These are phyloP conservation scores for Stagonosporopsis vannaccii DNA, from an alignment of 2,329 filamentous ascomycete species.

Conservation along the genomic window DNA sequence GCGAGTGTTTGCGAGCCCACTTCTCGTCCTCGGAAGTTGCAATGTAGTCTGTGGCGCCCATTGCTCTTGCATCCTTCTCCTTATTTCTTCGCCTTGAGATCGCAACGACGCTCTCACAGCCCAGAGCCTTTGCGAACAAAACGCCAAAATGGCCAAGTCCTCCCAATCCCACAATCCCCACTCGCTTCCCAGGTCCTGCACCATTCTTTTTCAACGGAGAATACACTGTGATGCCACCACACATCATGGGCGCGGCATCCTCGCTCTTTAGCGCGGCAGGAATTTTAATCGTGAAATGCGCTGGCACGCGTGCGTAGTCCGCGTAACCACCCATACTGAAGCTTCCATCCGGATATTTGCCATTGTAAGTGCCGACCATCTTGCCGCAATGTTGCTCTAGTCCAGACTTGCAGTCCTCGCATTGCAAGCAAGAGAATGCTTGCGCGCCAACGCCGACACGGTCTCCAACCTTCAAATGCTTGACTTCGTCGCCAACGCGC, in stretches of 20 bases:
- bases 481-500: conserved; percentile 46
- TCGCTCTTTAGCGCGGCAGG: conserved; percentile 58
- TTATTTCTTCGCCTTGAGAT: conserved; percentile 68
- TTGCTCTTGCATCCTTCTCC: conserved; percentile 64
- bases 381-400: conserved; percentile 54
- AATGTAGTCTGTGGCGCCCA: conserved; percentile 74
- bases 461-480: conserved; percentile 65
- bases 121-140: conserved; percentile 74
- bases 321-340: conserved; percentile 72
- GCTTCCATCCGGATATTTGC: conserved; percentile 62
- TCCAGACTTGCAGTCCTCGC: conserved; percentile 61
- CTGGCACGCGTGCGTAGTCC: conserved; percentile 61
- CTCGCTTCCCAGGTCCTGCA: conserved; percentile 72
- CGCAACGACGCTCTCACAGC: conserved; percentile 70
- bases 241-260: conserved; percentile 74
- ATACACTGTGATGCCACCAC: conserved; percentile 78
- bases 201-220: conserved; percentile 72
- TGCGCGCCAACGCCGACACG: conserved; percentile 63
- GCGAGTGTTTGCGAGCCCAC: conserved; percentile 67
- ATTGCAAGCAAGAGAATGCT: conserved; percentile 60
- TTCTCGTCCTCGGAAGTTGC: conserved; percentile 45
- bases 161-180: conserved; percentile 76
- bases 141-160: conserved; percentile 78
- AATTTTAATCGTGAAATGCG: conserved; percentile 67
- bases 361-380: conserved; percentile 67